Evolutionary conservation across 2,329 filamentous ascomycete genomes (phyloP), one percentile per base, ranked within the genome.

Genomic region (Thelonectria blattea): DNA sequence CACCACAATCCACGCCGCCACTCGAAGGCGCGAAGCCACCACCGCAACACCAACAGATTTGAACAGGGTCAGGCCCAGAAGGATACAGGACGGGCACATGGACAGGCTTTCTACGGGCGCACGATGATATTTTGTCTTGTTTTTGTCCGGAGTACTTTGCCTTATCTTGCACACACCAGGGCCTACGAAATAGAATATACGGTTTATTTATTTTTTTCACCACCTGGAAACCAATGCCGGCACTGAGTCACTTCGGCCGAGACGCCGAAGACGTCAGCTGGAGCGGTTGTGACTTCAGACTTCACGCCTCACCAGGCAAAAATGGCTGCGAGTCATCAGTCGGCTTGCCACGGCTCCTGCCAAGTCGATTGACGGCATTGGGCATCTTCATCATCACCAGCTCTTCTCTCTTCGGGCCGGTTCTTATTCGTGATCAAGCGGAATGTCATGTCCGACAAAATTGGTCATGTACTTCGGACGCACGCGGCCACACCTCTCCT

Each of bases 121-220:
- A 56, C 30, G 47, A 42, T 55, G 57, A 51, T 34, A 30, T 55
- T 60, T 30, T 30, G 50, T 52, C 17, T 60, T 24, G 46, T 47
- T 56, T 49, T 55, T 55, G 57, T 55, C 45, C 39, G 41, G 52
- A 60, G 57, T 55, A 54, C 51, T 55, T 52, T 39, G 48, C 41
- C 20, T n/a, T n/a, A 27, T 45, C 45, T 50, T 59, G 27, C 45
- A n/a, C n/a, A n/a, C n/a, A 20, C 30, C 34, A 14, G 37, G 47
- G 46, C 30, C 37, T 48, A 17, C 45, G 34, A 49, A 34, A 45
- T 60, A 60, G 58, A 60, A 60, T 57, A 60, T 53, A 60, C 32
- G 53, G n/a, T 45, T 45, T 45, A 10, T 45, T 45, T n/a, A n/a
- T n/a, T n/a, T n/a, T 22, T 22, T 45, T 43, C 5, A 17, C n/a